Conservation (phyloP, 2,329 filamentous ascomycete species). For the Ophiosphaerella herpotricha region DNA sequence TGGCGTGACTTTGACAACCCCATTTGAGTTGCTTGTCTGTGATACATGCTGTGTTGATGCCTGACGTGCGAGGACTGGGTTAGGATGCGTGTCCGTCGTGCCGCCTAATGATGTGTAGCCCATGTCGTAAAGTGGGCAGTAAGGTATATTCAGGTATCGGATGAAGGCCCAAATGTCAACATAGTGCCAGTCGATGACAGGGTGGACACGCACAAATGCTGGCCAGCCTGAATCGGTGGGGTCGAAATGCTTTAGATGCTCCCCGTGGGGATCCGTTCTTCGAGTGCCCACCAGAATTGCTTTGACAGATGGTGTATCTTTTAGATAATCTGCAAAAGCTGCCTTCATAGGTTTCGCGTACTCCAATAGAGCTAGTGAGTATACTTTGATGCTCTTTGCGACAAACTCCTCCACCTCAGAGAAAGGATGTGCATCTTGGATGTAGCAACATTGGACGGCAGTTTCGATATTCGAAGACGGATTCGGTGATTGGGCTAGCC, state of each 20-base stretch:
- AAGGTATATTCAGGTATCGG: conserved; percentile 75
- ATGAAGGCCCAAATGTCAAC: conserved; percentile 95
- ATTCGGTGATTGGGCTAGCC: conserved; percentile 26
- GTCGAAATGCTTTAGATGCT: conserved; percentile 78
- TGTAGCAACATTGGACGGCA: conserved; percentile 81
- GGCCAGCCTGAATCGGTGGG: conserved; percentile 90
- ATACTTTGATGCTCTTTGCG: conserved; percentile 63
- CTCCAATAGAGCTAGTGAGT: conserved; percentile 75
- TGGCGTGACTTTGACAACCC: conserved; percentile 14
- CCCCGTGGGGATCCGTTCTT: conserved; percentile 89
- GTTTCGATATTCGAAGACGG: conserved; percentile 35
- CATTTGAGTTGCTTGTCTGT: conserved; percentile 17
- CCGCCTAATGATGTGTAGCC: conserved; percentile 95
- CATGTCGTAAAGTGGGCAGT: conserved; percentile 83
- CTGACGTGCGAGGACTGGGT: conserved; percentile 63
- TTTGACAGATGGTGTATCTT: conserved; percentile 65
- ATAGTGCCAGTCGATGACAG: conserved; percentile 97
- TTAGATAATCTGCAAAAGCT: conserved; percentile 78
- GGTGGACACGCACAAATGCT: conserved; percentile 87
- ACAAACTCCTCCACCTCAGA: conserved; percentile 86
- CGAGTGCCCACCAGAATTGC: conserved; percentile 88
- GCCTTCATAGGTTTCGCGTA: conserved; percentile 80
- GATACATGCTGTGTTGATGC: conserved; percentile 23
- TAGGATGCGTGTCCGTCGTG: conserved; percentile 84
- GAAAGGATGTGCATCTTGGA: conserved; percentile 83